These are phyloP conservation scores for Ramalina peruviana DNA, from an alignment of 495 filamentous ascomycete species.

Conservation along the genomic window DNA sequence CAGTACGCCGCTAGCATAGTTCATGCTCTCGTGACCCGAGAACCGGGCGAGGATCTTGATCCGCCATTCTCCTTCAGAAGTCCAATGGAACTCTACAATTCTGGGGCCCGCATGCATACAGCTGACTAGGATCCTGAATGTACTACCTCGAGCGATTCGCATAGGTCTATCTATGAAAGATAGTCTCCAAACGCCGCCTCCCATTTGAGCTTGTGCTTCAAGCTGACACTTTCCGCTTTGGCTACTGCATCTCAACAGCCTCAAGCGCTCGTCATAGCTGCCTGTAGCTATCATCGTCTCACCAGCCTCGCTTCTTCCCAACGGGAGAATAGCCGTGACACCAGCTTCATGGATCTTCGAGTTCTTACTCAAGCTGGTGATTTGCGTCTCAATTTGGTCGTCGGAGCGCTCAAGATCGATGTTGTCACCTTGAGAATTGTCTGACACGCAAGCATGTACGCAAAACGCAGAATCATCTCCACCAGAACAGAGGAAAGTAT, in stretches of 20 bases:
- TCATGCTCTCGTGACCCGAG: slow-evolving; percentile 88
- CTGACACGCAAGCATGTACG: slow-evolving; percentile 1
- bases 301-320: slow-evolving; percentile 21
- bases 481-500: slow-evolving; percentile 40
- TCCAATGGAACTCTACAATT: slow-evolving; percentile 41
- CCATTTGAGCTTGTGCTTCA: slow-evolving; percentile 51
- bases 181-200: slow-evolving; percentile 85
- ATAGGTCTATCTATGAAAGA: slow-evolving; percentile 5
- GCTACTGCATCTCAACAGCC: slow-evolving; percentile 22
- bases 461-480: slow-evolving; percentile 46
- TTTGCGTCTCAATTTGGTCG: slow-evolving; percentile 9
- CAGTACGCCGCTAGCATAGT: slow-evolving; percentile 75
- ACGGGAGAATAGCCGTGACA: slow-evolving; percentile 73
- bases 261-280: slow-evolving; percentile 75
- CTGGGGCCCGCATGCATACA: slow-evolving; percentile 85
- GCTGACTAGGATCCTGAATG: slow-evolving; percentile 56
- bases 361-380: slow-evolving; percentile 25
- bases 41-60: slow-evolving; percentile 60
- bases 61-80: slow-evolving; percentile 31
- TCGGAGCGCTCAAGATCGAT: background rate
- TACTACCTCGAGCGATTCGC: slow-evolving; percentile 14
- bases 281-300: slow-evolving; percentile 60
- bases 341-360: slow-evolving; percentile 57
- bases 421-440: background rate
- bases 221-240: slow-evolving; percentile 20